phyloP scores from a whole-genome alignment of 345 rosid genomes.

The Rhodamnia rubescens region DNA sequence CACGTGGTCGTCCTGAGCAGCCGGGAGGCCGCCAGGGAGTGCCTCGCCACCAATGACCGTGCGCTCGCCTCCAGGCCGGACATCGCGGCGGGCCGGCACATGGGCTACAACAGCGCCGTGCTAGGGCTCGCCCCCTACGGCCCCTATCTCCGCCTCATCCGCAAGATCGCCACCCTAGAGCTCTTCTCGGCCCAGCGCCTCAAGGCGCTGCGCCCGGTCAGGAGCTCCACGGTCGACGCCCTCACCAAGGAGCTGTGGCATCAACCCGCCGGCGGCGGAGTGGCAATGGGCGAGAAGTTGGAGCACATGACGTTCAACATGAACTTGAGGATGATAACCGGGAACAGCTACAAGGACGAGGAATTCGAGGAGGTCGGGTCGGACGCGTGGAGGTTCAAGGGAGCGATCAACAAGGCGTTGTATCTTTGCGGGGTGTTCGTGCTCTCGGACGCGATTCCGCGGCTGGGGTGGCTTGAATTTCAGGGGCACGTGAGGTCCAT shows the following conservation, averaged over 20 bases:
- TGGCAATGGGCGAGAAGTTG: background rate
- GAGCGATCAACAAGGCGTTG: background rate
- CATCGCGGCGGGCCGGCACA: background rate
- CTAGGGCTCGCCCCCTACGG: conserved; percentile 6
- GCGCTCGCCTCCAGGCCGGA: background rate
- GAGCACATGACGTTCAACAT: conserved; percentile 3
- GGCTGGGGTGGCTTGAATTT: conserved; percentile 2
- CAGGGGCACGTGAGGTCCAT: conserved; percentile 9
- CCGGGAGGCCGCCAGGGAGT: conserved; percentile 3
- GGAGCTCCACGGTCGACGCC: background rate
- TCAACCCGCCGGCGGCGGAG: background rate
- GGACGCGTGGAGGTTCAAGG: conserved; percentile 1
- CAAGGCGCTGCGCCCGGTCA: background rate
- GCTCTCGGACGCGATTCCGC: conserved; percentile 6
- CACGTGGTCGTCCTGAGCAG: conserved; percentile 1
- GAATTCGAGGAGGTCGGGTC: background rate
- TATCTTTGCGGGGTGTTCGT: conserved; percentile 5
- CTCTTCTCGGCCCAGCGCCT: conserved; percentile 3
- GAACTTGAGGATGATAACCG: conserved; percentile 1
- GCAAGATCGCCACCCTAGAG: conserved; percentile 2
- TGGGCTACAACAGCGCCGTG: conserved; percentile 3
- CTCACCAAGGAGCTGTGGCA: background rate
- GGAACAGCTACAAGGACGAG: background rate
- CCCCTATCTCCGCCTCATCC: background rate
- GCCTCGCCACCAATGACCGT: background rate